These are phyloP conservation scores for Lepidium africanum DNA, from an alignment of 345 rosid genomes.

Conservation along the genomic window DNA sequence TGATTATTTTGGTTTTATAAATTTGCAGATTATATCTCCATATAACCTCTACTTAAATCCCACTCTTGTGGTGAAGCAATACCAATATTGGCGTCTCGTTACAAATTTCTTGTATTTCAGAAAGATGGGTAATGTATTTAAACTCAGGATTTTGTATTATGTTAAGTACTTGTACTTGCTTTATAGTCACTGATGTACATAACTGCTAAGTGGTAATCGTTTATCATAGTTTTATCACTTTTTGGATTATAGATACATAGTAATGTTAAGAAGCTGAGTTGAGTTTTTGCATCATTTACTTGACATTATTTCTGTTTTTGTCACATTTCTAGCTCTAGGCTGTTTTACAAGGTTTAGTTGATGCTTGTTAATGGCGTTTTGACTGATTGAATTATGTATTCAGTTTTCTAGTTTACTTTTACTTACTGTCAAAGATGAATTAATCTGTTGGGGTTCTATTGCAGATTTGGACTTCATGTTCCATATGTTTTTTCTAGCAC, in stretches of 20 bases:
- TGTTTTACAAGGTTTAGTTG: neutral
- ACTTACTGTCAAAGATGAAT: neutral
- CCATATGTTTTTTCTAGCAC: constrained; percentile 98
- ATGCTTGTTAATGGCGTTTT: neutral
- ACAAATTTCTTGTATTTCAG: constrained; percentile 96
- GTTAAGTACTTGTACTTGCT: neutral
- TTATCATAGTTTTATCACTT: neutral
- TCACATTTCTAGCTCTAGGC: neutral
- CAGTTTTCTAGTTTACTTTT: neutral
- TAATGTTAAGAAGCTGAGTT: neutral
- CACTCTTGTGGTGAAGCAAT: constrained; percentile 69
- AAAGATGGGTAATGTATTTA: constrained; percentile 61
- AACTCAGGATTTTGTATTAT: neutral
- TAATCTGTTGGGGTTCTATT: neutral
- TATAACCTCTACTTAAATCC: constrained; percentile 81
- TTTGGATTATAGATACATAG: neutral
- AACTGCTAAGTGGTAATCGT: neutral
- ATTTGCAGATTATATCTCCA: constrained; percentile 83
- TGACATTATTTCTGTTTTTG: neutral
- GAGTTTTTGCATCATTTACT: too few relatives aligned
- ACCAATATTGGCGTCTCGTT: constrained; percentile 95
- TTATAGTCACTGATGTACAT: neutral
- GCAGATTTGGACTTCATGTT: constrained; percentile 96
- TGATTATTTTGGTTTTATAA: too few relatives aligned
- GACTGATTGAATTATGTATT: neutral